Evolutionary conservation across 768 basidiomycete genomes (phyloP).

Genomic region (Basidioascus undulatus): DNA sequence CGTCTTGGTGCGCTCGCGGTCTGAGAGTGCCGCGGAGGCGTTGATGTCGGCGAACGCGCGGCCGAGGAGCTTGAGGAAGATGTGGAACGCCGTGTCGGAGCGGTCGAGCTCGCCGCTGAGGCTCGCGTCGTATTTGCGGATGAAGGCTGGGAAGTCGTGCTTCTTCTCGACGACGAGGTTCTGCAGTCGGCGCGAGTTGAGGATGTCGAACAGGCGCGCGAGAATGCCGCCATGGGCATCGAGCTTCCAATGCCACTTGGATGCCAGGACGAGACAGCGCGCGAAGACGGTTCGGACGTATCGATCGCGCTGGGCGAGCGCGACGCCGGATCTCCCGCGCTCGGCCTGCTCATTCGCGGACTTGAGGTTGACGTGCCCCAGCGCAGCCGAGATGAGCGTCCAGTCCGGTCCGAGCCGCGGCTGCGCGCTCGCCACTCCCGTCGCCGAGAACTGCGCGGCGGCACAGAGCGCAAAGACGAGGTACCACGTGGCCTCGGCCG

Average conservation of each 20-base stretch:
- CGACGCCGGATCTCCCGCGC: constrained; percentile 16
- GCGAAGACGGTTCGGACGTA: constrained; percentile 45
- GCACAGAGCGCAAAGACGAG: constrained; percentile 42
- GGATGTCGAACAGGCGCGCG: constrained; percentile 40
- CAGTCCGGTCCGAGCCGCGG: constrained; percentile 33
- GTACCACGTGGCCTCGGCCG: constrained; percentile 43
- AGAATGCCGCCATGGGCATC: constrained; percentile 33
- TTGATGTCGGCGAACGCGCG: constrained; percentile 27
- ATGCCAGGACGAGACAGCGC: constrained; percentile 47
- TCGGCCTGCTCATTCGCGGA: constrained; percentile 26
- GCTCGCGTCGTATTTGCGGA: constrained; percentile 30
- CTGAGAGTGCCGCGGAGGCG: constrained; percentile 6
- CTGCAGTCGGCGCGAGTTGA: constrained; percentile 49
- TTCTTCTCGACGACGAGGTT: constrained; percentile 36
- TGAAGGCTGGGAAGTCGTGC: constrained; percentile 45
- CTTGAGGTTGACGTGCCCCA: constrained; percentile 33
- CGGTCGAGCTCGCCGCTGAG: constrained; percentile 22
- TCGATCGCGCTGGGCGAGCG: constrained; percentile 33
- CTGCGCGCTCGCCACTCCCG: constrained; percentile 24
- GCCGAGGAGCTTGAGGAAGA: constrained; percentile 62
- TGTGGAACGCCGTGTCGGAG: constrained; percentile 45
- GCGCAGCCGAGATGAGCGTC: constrained; percentile 34
- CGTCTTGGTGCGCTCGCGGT: constrained; percentile 20
- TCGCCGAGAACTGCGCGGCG: constrained; percentile 49
- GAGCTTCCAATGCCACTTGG: constrained; percentile 54